These are phyloP conservation scores for Colletotrichum tabaci DNA, from an alignment of 2,329 filamentous ascomycete species.

Conservation along the genomic window DNA sequence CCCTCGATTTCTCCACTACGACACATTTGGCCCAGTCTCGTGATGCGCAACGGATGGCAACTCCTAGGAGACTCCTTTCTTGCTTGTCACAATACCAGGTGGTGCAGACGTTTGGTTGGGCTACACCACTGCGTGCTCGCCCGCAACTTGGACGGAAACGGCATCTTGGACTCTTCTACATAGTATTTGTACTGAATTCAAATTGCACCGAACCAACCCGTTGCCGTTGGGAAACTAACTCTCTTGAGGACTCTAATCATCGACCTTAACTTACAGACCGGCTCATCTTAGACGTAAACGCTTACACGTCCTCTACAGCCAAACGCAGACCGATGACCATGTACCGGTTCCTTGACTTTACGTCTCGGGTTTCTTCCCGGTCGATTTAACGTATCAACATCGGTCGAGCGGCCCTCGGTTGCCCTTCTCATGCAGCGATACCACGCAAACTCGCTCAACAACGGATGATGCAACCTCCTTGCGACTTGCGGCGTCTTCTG, in stretches of 20 bases:
- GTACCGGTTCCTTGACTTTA: not conserved
- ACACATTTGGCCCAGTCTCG: slow-evolving; percentile 18
- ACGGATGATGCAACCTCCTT: slow-evolving; percentile 22
- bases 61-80: slow-evolving; percentile 3
- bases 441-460: slow-evolving; percentile 27
- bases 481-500: slow-evolving; percentile 18
- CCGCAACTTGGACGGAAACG: slow-evolving; percentile 10
- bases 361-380: slow-evolving; percentile 27
- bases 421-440: slow-evolving; percentile 24
- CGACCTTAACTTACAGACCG: slow-evolving; percentile 18
- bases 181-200: not conserved
- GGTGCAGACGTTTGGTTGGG: not conserved
- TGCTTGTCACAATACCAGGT: not conserved
- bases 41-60: slow-evolving; percentile 5
- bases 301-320: slow-evolving; percentile 24
- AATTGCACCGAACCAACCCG: slow-evolving; percentile 29
- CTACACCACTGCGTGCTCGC: slow-evolving; percentile 3
- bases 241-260: slow-evolving; percentile 27
- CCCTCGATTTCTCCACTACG: slow-evolving; percentile 15
- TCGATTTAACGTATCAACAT: slow-evolving; percentile 25
- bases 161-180: slow-evolving; percentile 6
- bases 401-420: slow-evolving; percentile 23
- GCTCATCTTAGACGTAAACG: slow-evolving; percentile 23
- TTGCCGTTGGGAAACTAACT: slow-evolving; percentile 25
- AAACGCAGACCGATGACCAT: not conserved